These are phyloP conservation scores for Phialophora expanda DNA, from an alignment of 2,329 filamentous ascomycete genomes.

Conservation along the genomic window DNA sequence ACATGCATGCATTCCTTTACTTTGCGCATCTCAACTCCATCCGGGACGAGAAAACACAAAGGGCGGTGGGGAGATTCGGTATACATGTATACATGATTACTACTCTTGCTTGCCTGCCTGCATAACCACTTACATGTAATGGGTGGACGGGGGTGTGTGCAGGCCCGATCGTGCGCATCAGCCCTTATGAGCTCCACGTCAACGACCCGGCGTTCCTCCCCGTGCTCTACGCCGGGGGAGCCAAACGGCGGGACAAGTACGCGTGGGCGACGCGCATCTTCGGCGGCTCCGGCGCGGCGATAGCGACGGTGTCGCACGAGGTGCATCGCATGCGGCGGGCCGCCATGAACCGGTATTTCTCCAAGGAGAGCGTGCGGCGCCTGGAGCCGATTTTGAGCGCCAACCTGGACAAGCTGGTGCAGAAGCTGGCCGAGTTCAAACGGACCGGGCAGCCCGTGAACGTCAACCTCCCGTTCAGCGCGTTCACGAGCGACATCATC, in stretches of 20 bases:
- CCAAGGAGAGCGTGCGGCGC: conserved; percentile 31
- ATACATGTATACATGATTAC: too few relatives aligned
- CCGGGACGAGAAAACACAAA: too few relatives aligned
- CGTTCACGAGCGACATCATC: conserved; percentile 41
- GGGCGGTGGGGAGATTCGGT: too few relatives aligned
- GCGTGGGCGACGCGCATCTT: conserved; percentile 29
- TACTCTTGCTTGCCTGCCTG: not conserved
- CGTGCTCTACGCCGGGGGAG: conserved; percentile 42
- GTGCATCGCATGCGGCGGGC: conserved; percentile 39
- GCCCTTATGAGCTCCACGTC: conserved; percentile 45
- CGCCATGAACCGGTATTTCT: conserved; percentile 40
- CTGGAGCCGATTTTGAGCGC: conserved; percentile 41
- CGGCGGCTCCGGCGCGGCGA: conserved; percentile 28
- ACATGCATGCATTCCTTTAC: too few relatives aligned
- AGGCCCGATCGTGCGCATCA: conserved; percentile 45
- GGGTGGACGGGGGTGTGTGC: not conserved
- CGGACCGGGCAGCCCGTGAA: conserved; percentile 18
- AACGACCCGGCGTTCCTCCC: conserved; percentile 44
- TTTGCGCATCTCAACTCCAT: too few relatives aligned
- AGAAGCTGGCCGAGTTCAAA: conserved; percentile 25
- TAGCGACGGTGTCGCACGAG: conserved; percentile 38
- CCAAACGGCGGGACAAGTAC: conserved; percentile 41
- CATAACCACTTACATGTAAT: not conserved
- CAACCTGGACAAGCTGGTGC: conserved; percentile 38
- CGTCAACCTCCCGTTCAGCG: conserved; percentile 43